Evolutionary conservation across 2,329 filamentous ascomycete genomes (phyloP).

Genomic region (Sporothrix mexicana): DNA sequence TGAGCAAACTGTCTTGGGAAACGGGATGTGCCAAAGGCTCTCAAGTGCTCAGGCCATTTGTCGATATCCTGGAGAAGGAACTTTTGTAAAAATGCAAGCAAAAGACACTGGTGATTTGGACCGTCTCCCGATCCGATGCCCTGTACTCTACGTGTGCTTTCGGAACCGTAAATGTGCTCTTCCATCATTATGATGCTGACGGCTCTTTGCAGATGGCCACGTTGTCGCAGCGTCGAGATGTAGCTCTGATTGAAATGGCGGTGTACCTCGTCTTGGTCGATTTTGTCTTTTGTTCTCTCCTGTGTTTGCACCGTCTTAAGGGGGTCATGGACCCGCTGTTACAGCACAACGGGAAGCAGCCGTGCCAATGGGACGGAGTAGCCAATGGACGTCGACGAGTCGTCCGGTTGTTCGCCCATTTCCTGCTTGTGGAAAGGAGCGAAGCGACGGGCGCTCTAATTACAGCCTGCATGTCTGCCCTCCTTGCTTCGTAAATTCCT

Average conservation of each 20-base stretch:
- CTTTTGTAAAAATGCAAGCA: background rate
- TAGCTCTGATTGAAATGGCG: background rate
- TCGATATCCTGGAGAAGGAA: background rate
- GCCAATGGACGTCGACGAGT: background rate
- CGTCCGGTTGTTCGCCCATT: constrained; percentile 9
- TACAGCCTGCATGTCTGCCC: background rate
- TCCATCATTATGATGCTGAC: too few species aligned
- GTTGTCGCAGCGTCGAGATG: constrained; percentile 10
- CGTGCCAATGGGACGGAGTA: constrained; percentile 31
- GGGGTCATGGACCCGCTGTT: constrained; percentile 25
- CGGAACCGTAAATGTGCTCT: background rate
- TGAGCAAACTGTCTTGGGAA: background rate
- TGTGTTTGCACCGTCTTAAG: constrained; percentile 23
- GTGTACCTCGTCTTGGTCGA: constrained; percentile 11
- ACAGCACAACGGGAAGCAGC: constrained; percentile 22
- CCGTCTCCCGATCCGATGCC: background rate
- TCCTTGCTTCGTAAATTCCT: background rate
- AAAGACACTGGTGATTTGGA: background rate
- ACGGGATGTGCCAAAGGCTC: background rate
- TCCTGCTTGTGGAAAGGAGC: constrained; percentile 5
- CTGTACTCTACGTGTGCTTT: background rate
- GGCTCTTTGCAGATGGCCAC: background rate
- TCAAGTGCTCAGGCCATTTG: background rate
- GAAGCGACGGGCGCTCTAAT: background rate
- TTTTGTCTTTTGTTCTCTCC: background rate